Evolutionary conservation across 176 grass and related monocot genomes (phyloP), one percentile per base, ranked within the genome.

Genomic region (Chrysopogon serrulatus): DNA sequence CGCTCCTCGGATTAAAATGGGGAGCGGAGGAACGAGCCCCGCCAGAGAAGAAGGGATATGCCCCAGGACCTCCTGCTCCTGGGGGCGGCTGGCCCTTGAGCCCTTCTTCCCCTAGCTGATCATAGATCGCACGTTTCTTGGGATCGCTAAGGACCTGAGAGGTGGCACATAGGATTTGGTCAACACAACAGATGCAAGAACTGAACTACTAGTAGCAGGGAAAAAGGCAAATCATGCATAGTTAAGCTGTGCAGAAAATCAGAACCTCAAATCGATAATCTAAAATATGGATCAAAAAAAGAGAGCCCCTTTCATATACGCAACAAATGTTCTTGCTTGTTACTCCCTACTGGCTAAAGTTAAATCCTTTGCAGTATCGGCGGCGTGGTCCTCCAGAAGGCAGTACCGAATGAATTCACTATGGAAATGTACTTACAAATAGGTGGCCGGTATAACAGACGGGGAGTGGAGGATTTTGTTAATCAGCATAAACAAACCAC

Each of bases 31-130:
- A 82, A 3, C 79, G 86, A 14, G 42, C 74, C 39, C 90, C 86
- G 28, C 83, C 79, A 12, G 86, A 77, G 71, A 88, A 93, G 79
- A 80, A 98, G 14, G 92, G 80, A 62, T 80, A 61, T 24, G 79
- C 66, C 10, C 64, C 74, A 63, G 90, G 61, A 35, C 75, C 90
- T 42, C 83, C 83, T 6, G 87, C 79, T 8, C 92, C 90, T 14
- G 91, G 79, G 19, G 93, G 91, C 2, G 93, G 93, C 23, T 91
- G 88, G 1, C 91, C 89, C 85, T 95, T 92, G 39, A 95, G 87
- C 64, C 96, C 96, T 75, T 98, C 93, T 87, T 98, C 91, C 15
- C 96, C 93, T 76, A 93, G 89, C 79, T 98, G 93, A 78, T 98
- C 96, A 84, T 93, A 98, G 33, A 95, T 83, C 14, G 75, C 63